Base-by-base conservation (phyloP, 768 basidiomycete species). In the Hydnomerulius pinastri region DNA sequence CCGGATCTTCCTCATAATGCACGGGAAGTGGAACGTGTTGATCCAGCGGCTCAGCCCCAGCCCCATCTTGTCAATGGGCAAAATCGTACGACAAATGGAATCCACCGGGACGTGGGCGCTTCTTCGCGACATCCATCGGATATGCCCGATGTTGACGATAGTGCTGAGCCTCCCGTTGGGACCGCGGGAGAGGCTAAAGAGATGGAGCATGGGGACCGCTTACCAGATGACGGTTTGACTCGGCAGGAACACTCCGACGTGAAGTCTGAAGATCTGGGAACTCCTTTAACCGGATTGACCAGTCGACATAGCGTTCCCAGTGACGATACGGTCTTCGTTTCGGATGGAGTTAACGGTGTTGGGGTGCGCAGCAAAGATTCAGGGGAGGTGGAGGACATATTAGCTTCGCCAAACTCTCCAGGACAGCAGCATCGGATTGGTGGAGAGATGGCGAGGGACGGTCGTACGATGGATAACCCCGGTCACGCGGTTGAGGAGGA, bases 251-350 rank as follows among this genome's bases (percentile, higher is more conserved):
- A 46, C 49, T n/a, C 49, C 18, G 73, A 71, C 42, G 69, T 76
- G 36, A 79, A 79, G 61, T 75, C 74, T n/a, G 83, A 84, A 61
- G 81, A 81, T 50, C 55, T 69, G 46, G 78, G 71, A 25, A 83
- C 81, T 25, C 79, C 81, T 1, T 63, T 77, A 38, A 81, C 77
- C 6, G 74, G 66, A 18, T 56, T 70, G 48, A 74, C 78, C 42
- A 79, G 78, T 55, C 72, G 73, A 51, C 79, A 78, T 59, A 84
- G 83, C 54, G 71, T 75, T 50, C 78, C 79, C 25, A 83, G 78
- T 58, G 85, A 85, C 53, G 80, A 79, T 46, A 83, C 79, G 8
- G 71, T 83, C 35, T 72, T 73, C 39, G 73, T 69, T 13, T 54
- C 61, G 11, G 73, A 77, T 30, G 63, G 55, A 6, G 58, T 59